A percentile compares a stretch with the other conserved stretches of the same genome.
phyloP scores from a whole-genome alignment of 108 stramenopile species.

The Nitzschia putrida region DNA sequence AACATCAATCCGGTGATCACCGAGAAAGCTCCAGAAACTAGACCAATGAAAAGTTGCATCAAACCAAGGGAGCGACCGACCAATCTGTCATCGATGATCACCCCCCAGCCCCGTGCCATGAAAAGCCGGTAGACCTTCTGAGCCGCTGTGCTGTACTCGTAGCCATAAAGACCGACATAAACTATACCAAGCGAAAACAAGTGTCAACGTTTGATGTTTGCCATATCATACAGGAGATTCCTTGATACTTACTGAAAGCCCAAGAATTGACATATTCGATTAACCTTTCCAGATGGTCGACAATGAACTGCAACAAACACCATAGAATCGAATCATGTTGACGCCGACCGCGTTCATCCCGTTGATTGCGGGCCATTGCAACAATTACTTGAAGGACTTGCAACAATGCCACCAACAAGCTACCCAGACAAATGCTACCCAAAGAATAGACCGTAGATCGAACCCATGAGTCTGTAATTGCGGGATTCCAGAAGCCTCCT shows the following conservation, averaged over 20 bases:
- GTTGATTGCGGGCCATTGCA: slow-evolving; percentile 32
- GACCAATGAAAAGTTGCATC: slow-evolving; percentile 57
- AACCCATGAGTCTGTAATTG: slow-evolving; percentile 46
- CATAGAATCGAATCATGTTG: slow-evolving; percentile 12
- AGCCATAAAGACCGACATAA: slow-evolving; percentile 82
- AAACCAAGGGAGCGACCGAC: slow-evolving; percentile 39
- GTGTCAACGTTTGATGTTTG: background rate
- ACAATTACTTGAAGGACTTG: slow-evolving; percentile 50
- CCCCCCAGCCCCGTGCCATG: slow-evolving; percentile 58
- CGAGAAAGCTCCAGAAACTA: slow-evolving; percentile 51
- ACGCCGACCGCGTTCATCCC: slow-evolving; percentile 11
- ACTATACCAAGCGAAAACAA: slow-evolving; percentile 10
- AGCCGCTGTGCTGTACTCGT: slow-evolving; percentile 69
- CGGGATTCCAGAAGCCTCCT: slow-evolving; percentile 41
- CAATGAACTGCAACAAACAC: slow-evolving; percentile 53
- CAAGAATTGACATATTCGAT: slow-evolving; percentile 67
- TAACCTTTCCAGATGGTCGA: slow-evolving; percentile 43
- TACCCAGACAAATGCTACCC: slow-evolving; percentile 81
- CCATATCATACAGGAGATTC: background rate
- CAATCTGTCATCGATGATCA: slow-evolving; percentile 67
- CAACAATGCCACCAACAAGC: slow-evolving; percentile 66
- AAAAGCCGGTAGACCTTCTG: slow-evolving; percentile 60
- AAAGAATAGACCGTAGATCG: slow-evolving; percentile 60
- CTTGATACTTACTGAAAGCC: slow-evolving; percentile 50
- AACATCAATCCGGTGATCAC: slow-evolving; percentile 21